A percentile compares a stretch with the other conserved stretches of the same genome.
Evolutionary conservation across 2,329 filamentous ascomycete species (phyloP).

Genomic region (Malbranchea cinnamomea): DNA sequence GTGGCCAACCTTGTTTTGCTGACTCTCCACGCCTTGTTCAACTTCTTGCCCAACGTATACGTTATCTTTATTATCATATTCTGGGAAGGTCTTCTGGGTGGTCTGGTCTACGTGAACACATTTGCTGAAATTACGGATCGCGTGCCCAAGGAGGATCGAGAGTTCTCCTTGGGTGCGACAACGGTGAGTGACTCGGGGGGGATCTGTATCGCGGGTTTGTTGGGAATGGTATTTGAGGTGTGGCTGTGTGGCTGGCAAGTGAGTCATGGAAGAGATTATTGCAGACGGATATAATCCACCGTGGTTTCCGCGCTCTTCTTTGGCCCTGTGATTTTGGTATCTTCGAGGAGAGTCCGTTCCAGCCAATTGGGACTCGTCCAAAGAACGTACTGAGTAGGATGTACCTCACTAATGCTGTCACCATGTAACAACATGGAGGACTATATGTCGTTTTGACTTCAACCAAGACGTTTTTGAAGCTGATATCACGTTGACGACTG

Average conservation of each 20-base stretch:
- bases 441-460: too few species aligned
- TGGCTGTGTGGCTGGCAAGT: slow-evolving; percentile 76
- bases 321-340: too few species aligned
- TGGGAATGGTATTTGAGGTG: slow-evolving; percentile 71
- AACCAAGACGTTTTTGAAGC: too few species aligned
- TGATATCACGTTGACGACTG: too few species aligned
- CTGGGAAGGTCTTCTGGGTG: slow-evolving; percentile 87
- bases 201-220: slow-evolving; percentile 73
- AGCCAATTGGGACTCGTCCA: too few species aligned
- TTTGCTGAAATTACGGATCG: slow-evolving; percentile 88
- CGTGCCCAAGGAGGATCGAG: slow-evolving; percentile 60
- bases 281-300: slow-evolving; percentile 32
- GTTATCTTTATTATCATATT: slow-evolving; percentile 75
- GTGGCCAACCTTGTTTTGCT: slow-evolving; percentile 61
- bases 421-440: too few species aligned
- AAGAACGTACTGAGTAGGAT: too few species aligned
- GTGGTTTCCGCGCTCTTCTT: too few species aligned
- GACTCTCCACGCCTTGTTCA: slow-evolving; percentile 58
- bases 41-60: slow-evolving; percentile 74
- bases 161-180: slow-evolving; percentile 81
- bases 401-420: too few species aligned
- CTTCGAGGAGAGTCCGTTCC: too few species aligned
- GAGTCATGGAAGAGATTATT: slow-evolving; percentile 60
- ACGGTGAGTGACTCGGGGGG: slow-evolving; percentile 85
- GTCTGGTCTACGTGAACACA: slow-evolving; percentile 86